Percentiles rank a stretch among this genome's conserved stretches.
phyloP scores from a whole-genome alignment of 108 stramenopile genomes.

The Hondaea fermentalgiana region DNA sequence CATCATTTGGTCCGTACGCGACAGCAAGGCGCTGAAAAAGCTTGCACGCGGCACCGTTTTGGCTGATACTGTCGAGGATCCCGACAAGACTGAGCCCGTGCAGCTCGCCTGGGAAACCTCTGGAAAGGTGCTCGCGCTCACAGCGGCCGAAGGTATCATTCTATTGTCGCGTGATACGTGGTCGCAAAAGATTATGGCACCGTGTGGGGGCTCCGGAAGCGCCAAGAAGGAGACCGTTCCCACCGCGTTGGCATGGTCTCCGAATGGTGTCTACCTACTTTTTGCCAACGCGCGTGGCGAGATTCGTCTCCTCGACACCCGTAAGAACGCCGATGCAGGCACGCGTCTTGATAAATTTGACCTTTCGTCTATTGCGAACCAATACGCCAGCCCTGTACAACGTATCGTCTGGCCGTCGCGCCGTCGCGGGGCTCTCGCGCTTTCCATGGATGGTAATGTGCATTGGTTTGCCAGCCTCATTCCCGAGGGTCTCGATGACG shows the following conservation, averaged over 20 bases:
- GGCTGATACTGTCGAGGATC: background rate
- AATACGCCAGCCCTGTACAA: background rate
- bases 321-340: background rate
- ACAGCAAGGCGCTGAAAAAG: background rate
- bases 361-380: background rate
- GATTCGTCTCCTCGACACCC: background rate
- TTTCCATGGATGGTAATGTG: background rate
- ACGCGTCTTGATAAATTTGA: background rate
- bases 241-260: background rate
- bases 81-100: background rate
- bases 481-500: background rate
- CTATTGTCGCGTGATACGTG: background rate
- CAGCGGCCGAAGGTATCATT: background rate
- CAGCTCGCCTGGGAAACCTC: background rate
- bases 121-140: background rate
- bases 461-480: background rate
- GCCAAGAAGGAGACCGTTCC: background rate
- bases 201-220: background rate
- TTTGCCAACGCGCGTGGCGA: background rate
- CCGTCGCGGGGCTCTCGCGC: background rate
- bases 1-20: no score
- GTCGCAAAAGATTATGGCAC: background rate
- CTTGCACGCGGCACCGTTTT: background rate
- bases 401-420: background rate
- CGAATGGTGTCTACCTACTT: background rate